Base-by-base conservation (phyloP, 1,139 yeast genomes). In the Kurtzmaniella quercitrusa region DNA sequence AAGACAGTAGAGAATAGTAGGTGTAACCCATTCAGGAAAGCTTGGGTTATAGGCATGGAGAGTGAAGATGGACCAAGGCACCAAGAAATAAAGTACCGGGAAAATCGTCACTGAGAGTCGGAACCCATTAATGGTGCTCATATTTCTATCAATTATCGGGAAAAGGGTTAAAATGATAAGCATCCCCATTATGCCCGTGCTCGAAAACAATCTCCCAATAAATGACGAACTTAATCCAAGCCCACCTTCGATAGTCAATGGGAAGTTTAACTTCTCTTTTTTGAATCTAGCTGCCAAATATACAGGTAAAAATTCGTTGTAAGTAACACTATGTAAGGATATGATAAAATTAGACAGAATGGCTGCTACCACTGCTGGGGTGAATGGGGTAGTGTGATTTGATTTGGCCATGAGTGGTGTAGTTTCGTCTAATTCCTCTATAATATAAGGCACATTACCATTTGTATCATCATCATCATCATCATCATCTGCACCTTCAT, bases 301-400 rank as follows among this genome's bases (percentile, higher is more conserved):
- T 4, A 82, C 77, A 10, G 88, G 86, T 39, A 80, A 60, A 48
- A 82, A 78, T 57, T 82, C 86, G 41, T 70, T 70, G 56, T 68
- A 79, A 5, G 78, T 75, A n/a, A 78, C 65, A n/a, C 68, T 59
- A 52, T 79, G 84, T 47, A 79, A 64, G 9, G 78, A 62, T 46
- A 77, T 60, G 42, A 73, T 55, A 46, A 75, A 68, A 52, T 70
- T 71, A 34, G 70, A 66, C 14, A 62, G 41, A 38, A 76, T 67
- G 5, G 77, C 69, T 39, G 63, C 64, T 37, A 74, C 56, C 15
- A 73, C 77, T 6, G 62, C 60, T 11, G 63, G 60, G 12, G 71
- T 68, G 43, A 70, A 66, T 14, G 46, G 41, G 16, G 39, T 34
- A 7, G 38, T 34, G n/a, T 36, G 25, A 15, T 39, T 34, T 15